Percentiles rank a stretch among this genome's conserved stretches.
phyloP scores from a whole-genome alignment of 495 filamentous ascomycete species.

The Aspergillus sclerotioniger region DNA sequence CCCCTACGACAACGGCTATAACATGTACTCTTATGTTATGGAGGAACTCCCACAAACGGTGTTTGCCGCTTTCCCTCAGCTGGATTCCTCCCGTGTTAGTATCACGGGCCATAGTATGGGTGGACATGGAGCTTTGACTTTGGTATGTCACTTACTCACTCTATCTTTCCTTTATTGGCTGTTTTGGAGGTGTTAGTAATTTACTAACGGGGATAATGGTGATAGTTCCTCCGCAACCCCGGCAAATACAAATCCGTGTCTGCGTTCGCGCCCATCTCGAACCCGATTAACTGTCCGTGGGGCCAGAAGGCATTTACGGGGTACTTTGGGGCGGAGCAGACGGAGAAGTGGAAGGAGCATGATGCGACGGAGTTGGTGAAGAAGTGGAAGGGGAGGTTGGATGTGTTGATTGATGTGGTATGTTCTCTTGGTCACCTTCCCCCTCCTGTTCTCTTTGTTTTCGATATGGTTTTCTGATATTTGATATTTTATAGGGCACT shows the following conservation, averaged over 20 bases:
- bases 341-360: conserved; percentile 76
- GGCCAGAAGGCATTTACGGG: conserved; percentile 92
- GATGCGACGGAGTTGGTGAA: conserved; percentile 90
- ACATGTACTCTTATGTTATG: conserved; percentile 91
- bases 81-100: conserved; percentile 67
- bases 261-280: conserved; percentile 90
- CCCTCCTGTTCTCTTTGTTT: too few species aligned
- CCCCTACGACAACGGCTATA: conserved; percentile 73
- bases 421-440: conserved; percentile 21
- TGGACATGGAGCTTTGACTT: conserved; percentile 87
- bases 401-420: conserved; percentile 80
- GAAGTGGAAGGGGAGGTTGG: conserved; percentile 67
- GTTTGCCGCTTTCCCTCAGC: conserved; percentile 60
- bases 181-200: too few species aligned
- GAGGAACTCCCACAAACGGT: conserved; percentile 75
- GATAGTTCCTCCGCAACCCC: conserved; percentile 79
- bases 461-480: background rate
- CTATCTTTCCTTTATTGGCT: conserved; percentile 3
- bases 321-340: conserved; percentile 74
- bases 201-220: background rate
- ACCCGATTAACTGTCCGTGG: conserved; percentile 85
- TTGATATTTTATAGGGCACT: conserved; percentile 63
- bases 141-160: too few species aligned
- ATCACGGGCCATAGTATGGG: conserved; percentile 97
- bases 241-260: conserved; percentile 82